Percentiles rank a stretch among this genome's conserved stretches.
Evolutionary conservation across 495 filamentous ascomycete genomes (phyloP).

Genomic region (Talaromyces nanjingensis): DNA sequence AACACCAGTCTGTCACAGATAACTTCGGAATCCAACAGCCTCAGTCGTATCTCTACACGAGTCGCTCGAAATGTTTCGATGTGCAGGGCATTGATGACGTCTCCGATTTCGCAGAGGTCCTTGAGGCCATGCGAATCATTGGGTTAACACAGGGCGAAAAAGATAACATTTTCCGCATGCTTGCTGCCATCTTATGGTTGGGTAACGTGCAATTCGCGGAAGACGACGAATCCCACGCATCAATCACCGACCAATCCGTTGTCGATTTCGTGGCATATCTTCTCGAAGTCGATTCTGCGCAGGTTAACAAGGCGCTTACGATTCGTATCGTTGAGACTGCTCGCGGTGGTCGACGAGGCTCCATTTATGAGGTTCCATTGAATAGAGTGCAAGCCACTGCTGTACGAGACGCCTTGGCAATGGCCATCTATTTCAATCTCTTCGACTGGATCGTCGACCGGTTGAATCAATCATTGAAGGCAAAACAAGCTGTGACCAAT

Average conservation of each 20-base stretch:
- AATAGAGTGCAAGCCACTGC: constrained; percentile 87
- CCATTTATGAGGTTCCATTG: constrained; percentile 84
- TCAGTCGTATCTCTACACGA: constrained; percentile 92
- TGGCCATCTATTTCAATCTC: constrained; percentile 93
- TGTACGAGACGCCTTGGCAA: constrained; percentile 89
- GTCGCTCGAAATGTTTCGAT: constrained; percentile 85
- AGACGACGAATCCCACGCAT: constrained; percentile 82
- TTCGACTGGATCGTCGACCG: constrained; percentile 98
- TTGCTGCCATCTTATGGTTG: constrained; percentile 88
- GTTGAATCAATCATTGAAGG: constrained; percentile 82
- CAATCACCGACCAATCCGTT: constrained; percentile 77
- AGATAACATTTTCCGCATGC: constrained; percentile 94
- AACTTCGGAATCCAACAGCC: constrained; percentile 85
- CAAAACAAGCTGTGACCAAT: constrained; percentile 65
- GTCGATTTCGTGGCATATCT: constrained; percentile 93
- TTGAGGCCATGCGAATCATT: constrained; percentile 92
- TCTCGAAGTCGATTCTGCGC: constrained; percentile 74
- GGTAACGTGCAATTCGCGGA: constrained; percentile 88
- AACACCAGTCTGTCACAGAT: constrained; percentile 27
- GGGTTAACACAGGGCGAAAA: constrained; percentile 84
- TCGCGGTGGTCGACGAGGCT: constrained; percentile 70
- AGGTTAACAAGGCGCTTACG: constrained; percentile 84
- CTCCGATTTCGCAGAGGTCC: constrained; percentile 83
- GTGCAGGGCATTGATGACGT: constrained; percentile 89
- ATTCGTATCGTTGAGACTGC: constrained; percentile 84